These are phyloP conservation scores for Ammopiptanthus mongolicus DNA, from an alignment of 306 rosid genomes.

Conservation along the genomic window DNA sequence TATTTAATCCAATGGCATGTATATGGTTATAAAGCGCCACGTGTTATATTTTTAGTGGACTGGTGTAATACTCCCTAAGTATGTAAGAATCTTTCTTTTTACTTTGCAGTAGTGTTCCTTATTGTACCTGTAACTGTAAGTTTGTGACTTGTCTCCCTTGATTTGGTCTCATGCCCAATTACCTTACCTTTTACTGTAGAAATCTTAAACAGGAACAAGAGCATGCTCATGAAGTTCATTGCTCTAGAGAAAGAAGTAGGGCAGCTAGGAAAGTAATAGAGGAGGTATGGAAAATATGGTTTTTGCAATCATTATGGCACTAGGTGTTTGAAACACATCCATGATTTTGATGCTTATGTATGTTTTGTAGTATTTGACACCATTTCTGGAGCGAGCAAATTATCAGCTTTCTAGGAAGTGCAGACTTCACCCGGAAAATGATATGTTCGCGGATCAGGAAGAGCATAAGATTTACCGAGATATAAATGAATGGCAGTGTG, in stretches of 20 bases:
- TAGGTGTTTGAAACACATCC: slow-evolving; percentile 4
- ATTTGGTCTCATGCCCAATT: neutral
- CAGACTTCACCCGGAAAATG: slow-evolving; percentile 74
- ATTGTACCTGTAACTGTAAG: neutral
- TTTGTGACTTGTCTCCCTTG: neutral
- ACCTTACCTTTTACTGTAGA: slow-evolving; percentile 31
- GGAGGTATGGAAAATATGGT: slow-evolving; percentile 41
- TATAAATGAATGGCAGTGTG: slow-evolving; percentile 82
- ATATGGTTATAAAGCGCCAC: too few species aligned
- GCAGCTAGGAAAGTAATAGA: slow-evolving; percentile 69
- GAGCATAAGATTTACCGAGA: slow-evolving; percentile 72
- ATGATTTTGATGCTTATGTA: slow-evolving; percentile 15
- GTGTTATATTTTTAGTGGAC: too few species aligned
- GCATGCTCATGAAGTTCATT: slow-evolving; percentile 59
- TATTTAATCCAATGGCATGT: too few species aligned
- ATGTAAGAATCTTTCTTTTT: neutral
- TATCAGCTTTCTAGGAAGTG: slow-evolving; percentile 63
- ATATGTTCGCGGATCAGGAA: slow-evolving; percentile 87
- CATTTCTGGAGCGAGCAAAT: slow-evolving; percentile 69
- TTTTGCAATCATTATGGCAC: slow-evolving; percentile 1
- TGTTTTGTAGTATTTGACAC: slow-evolving; percentile 69
- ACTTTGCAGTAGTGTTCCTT: slow-evolving; percentile 4
- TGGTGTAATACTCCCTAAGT: too few species aligned
- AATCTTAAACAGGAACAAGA: slow-evolving; percentile 38
- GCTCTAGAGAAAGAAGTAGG: slow-evolving; percentile 91